Base-by-base conservation (phyloP, 306 rosid genomes). In the Vachellia pachyceras region DNA sequence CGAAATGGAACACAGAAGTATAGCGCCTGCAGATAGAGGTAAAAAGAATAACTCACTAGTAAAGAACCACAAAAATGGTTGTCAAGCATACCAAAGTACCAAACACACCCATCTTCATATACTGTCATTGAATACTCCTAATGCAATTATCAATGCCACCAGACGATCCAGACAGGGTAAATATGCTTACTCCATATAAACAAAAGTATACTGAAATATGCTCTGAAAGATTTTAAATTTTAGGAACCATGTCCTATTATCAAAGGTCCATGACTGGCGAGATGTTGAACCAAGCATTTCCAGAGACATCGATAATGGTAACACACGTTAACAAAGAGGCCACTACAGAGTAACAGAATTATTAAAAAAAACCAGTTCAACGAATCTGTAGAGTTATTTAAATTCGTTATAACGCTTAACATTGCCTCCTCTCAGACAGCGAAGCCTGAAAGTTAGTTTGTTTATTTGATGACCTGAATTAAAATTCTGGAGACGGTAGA, bases 1-100 rank as follows among this genome's bases (percentile, higher is more conserved):
- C 99, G 99, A 82, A 96, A 96, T 49, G 99, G 99, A 84, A 94
- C 99, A 76, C 99, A 96, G 78, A 96, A 96, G 84, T 96, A 96
- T 72, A 96, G 94, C 18, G 99, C 99, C 99, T 94, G 92, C 85
- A 82, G 44, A 69, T 65, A 45, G 76, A 57, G 22, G 68, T 35
- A 79, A 66, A 84, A 81, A 44, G 42, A 81, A 64, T 41, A 63
- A 75, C 75, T 39, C 3, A 36, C 52, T 72, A 49, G 80, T 12
- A 9, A 82, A 49, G 22, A 71, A 75, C 82, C 29, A 29, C 71
- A 18, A 68, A 77, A 68, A 77, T 29, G 50, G 41, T 25, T 20
- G 33, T 50, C 55, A 37, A 82, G 63, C 55, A 41, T n/a, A 75
- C 49, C 17, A 77, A 79, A 33, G 35, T n/a, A 75, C 49, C 17